Evolutionary conservation across 192 early-diverging fungal species (phyloP).

Genomic region (Umbelopsis sp.): DNA sequence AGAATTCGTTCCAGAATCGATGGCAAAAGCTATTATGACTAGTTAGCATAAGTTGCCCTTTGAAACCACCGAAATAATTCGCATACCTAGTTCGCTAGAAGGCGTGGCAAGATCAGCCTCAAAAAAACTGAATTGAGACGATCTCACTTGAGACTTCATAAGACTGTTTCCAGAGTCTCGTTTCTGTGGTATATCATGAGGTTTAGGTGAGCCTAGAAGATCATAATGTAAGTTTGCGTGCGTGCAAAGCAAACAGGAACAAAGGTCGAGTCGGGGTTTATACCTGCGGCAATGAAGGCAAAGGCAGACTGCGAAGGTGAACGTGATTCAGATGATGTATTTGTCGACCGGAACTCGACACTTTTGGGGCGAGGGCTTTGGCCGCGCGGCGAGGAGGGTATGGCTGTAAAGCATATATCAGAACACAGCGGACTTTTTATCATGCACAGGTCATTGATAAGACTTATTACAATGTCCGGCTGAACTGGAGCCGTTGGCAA

Average conservation of each 20-base stretch:
- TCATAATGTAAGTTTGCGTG: too few species aligned
- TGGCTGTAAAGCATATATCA: neutral
- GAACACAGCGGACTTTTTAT: constrained; percentile 7
- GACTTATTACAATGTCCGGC: constrained; percentile 4
- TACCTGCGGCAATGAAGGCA: neutral
- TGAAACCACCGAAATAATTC: too few species aligned
- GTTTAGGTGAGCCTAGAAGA: too few species aligned
- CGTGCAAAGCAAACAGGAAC: too few species aligned
- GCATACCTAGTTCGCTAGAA: constrained; percentile 6
- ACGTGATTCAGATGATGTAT: neutral
- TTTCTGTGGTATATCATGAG: neutral
- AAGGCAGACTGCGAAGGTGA: constrained; percentile 5
- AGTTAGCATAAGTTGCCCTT: neutral
- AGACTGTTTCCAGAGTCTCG: neutral
- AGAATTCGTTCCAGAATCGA: neutral
- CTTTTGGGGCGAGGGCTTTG: neutral
- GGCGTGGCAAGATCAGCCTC: constrained; percentile 6
- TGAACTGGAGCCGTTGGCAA: neutral
- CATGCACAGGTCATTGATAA: neutral
- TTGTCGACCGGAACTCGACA: neutral
- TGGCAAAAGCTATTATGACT: neutral
- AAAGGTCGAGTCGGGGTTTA: too few species aligned
- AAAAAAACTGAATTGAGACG: constrained; percentile 8
- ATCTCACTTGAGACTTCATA: neutral
- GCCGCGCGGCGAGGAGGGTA: constrained; percentile 1